Conservation (phyloP, 768 basidiomycete genomes). For the Xerocomellus dryophilus region DNA sequence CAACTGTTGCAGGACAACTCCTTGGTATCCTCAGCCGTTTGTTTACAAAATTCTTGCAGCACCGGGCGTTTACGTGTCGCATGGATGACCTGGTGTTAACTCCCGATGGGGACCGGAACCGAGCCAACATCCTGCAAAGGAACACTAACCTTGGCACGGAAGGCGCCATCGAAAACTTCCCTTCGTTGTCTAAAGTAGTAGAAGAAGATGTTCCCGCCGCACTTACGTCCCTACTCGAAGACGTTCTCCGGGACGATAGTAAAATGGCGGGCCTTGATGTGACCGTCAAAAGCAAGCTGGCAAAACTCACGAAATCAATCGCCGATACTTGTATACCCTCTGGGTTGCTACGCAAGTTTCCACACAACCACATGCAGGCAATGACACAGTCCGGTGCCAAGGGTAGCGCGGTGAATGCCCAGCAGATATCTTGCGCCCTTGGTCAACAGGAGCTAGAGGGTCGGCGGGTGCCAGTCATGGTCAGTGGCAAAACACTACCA, state of each 20-base stretch:
- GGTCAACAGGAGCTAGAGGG: slow-evolving; percentile 99
- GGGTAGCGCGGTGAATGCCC: slow-evolving; percentile 94
- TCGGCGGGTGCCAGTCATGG: slow-evolving; percentile 98
- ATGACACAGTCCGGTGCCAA: slow-evolving; percentile 99
- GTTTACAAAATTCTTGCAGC: slow-evolving; percentile 96
- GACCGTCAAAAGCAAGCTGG: slow-evolving; percentile 82
- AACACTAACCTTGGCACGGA: slow-evolving; percentile 76
- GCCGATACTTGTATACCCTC: slow-evolving; percentile 84
- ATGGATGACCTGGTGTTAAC: slow-evolving; percentile 98
- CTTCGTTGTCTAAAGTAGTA: slow-evolving; percentile 56
- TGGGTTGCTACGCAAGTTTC: slow-evolving; percentile 89
- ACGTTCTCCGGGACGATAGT: slow-evolving; percentile 89
- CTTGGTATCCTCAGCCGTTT: slow-evolving; percentile 90
- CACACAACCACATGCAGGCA: slow-evolving; percentile 97
- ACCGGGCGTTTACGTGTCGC: slow-evolving; percentile 95
- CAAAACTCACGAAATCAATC: slow-evolving; percentile 85
- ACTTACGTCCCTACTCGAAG: slow-evolving; percentile 73
- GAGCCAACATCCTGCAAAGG: slow-evolving; percentile 63
- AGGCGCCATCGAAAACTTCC: slow-evolving; percentile 89
- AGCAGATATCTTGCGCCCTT: slow-evolving; percentile 95
- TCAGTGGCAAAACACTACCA: slow-evolving; percentile 96
- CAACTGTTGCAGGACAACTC: slow-evolving; percentile 83
- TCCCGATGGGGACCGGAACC: slow-evolving; percentile 67
- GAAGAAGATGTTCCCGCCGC: slow-evolving; percentile 53
- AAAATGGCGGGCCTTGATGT: slow-evolving; percentile 98